Conservation (phyloP, 169 alveolate species). For the Plasmodium cynomolgi region DNA sequence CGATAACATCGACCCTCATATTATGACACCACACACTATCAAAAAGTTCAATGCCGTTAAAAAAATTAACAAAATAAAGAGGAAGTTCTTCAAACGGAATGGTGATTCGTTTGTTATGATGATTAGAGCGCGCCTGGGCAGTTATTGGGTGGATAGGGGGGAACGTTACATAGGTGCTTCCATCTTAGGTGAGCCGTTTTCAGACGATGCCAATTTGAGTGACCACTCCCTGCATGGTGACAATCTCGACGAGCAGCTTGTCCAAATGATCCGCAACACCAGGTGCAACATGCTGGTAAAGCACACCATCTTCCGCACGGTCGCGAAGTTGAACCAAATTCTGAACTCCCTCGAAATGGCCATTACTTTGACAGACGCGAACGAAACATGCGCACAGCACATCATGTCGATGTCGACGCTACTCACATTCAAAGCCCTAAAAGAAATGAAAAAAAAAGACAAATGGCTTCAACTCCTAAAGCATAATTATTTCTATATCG, state of each 20-base stretch:
- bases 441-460: slow-evolving; percentile 47
- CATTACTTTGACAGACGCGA: neutral
- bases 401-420: slow-evolving; percentile 9
- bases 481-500: slow-evolving; percentile 47
- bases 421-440: slow-evolving; percentile 12
- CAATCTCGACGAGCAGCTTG: neutral
- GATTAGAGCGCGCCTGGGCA: slow-evolving; percentile 3
- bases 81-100: slow-evolving; percentile 15
- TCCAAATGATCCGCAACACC: slow-evolving; percentile 10
- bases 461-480: slow-evolving; percentile 21
- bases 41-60: neutral
- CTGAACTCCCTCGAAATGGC: slow-evolving; percentile 11
- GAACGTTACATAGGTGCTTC: neutral
- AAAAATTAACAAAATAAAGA: slow-evolving; percentile 24
- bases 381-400: slow-evolving; percentile 4
- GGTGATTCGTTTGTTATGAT: neutral
- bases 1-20: neutral
- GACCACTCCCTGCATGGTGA: neutral
- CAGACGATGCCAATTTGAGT: neutral
- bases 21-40: slow-evolving; percentile 11
- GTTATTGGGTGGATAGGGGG: neutral
- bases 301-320: slow-evolving; percentile 6
- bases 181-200: neutral
- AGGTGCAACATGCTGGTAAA: slow-evolving; percentile 25
- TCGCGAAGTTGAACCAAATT: slow-evolving; percentile 6